Percentiles rank a stretch among this genome's conserved stretches.
These are phyloP conservation scores for Corniculantispora saksenae DNA, from an alignment of 2,329 filamentous ascomycete species.

Conservation along the genomic window DNA sequence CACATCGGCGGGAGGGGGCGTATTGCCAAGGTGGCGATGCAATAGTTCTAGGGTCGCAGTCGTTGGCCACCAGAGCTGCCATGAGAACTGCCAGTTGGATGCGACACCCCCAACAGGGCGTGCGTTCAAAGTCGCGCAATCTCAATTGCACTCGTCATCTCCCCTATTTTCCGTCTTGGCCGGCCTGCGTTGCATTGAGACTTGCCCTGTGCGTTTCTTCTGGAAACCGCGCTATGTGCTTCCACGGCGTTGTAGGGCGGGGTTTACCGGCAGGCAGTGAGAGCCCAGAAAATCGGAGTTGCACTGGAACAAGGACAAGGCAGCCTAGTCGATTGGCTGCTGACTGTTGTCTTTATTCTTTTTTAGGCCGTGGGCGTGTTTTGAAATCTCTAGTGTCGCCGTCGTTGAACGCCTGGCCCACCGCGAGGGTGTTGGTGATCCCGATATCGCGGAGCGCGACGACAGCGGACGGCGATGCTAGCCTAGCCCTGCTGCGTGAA, in stretches of 20 bases:
- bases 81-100: background rate
- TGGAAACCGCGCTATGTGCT: background rate
- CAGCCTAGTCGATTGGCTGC: constrained; percentile 2
- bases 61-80: too few relatives aligned
- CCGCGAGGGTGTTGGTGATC: background rate
- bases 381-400: background rate
- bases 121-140: background rate
- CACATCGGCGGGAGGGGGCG: background rate
- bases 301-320: background rate
- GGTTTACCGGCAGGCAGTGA: background rate
- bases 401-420: constrained; percentile 1
- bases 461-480: constrained; percentile 2
- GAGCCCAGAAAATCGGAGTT: background rate
- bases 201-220: constrained; percentile 1
- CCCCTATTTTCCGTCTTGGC: background rate
- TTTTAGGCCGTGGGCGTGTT: background rate
- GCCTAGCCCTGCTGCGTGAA: background rate
- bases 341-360: background rate
- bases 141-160: background rate
- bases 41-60: background rate
- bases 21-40: background rate
- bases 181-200: background rate
- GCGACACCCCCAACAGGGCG: background rate
- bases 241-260: background rate
- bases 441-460: background rate